These are phyloP conservation scores for Boletus patriciae DNA, from an alignment of 768 basidiomycete genomes.

Conservation along the genomic window DNA sequence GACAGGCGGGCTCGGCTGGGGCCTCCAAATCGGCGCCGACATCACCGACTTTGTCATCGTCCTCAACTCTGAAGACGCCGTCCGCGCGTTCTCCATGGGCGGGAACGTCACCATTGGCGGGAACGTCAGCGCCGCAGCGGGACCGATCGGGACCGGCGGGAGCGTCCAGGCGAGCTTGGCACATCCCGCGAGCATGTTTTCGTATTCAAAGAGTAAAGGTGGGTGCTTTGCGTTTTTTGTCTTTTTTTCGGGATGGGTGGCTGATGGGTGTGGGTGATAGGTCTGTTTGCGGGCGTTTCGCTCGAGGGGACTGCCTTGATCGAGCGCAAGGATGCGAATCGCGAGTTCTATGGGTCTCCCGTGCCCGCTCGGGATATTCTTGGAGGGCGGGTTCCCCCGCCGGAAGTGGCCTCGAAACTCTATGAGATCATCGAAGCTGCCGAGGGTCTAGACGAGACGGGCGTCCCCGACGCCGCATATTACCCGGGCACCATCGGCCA, in stretches of 20 bases:
- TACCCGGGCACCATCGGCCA: slow-evolving; percentile 67
- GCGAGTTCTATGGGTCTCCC: slow-evolving; percentile 92
- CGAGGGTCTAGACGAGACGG: slow-evolving; percentile 86
- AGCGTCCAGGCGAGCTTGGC: slow-evolving; percentile 84
- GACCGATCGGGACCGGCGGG: slow-evolving; percentile 93
- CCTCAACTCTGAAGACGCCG: slow-evolving; percentile 94
- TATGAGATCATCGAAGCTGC: slow-evolving; percentile 98
- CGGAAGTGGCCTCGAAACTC: slow-evolving; percentile 87
- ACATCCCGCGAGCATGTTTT: slow-evolving; percentile 96
- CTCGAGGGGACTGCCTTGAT: slow-evolving; percentile 94
- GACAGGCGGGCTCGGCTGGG: slow-evolving; percentile 93
- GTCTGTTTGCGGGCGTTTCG: slow-evolving; percentile 91
- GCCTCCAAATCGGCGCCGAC: slow-evolving; percentile 94
- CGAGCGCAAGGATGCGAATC: slow-evolving; percentile 94
- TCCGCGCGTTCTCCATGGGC: slow-evolving; percentile 91
- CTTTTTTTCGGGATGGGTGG: neutral
- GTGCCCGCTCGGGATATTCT: slow-evolving; percentile 90
- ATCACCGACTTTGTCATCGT: slow-evolving; percentile 96
- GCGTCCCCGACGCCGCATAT: slow-evolving; percentile 76
- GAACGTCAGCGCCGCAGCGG: slow-evolving; percentile 79
- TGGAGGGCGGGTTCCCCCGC: slow-evolving; percentile 92
- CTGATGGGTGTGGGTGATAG: slow-evolving; percentile 37
- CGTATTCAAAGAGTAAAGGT: slow-evolving; percentile 93
- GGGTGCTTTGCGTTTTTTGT: neutral
- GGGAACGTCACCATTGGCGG: slow-evolving; percentile 97